Evolutionary conservation across 495 filamentous ascomycete genomes (phyloP), one percentile per base, ranked within the genome.

Genomic region (Penicillium odoratum): DNA sequence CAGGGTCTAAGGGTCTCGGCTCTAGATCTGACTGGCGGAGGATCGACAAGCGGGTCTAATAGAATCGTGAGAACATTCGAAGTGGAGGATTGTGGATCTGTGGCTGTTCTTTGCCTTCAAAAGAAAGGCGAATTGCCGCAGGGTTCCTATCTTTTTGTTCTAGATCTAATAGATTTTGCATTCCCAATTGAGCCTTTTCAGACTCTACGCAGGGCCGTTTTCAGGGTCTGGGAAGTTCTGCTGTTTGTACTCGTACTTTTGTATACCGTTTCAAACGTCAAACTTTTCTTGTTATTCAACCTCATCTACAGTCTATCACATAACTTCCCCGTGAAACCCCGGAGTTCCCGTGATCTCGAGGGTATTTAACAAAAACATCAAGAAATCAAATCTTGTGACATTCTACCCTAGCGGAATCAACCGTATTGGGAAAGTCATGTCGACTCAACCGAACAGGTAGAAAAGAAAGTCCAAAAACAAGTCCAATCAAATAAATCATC

Each of bases 391-490:
- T 57, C 61, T 69, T 61, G 64, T 69, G 58, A 67, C 64, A 63
- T 65, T 53, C 57, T 55, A 53, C 52, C 64, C 59, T 42, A 48
- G 58, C 61, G 56, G 59, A 59, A 58, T 65, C 63, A 64, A 63
- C 57, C 60, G 54, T 21, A 16, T 36, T 53, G 47, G 13, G 44
- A 48, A 52, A 59, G 55, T 65, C 64, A 69, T 65, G 67, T 65
- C 64, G 64, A 69, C 55, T 69, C 67, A 69, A 69, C 67, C 67
- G 66, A 69, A 65, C 67, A 69, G 65, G 62, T 62, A 52, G 5
- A 15, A 51, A 42, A 55, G 38, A 51, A 44, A 56, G 18, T 33
- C 26, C 30, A 57, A 45, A 44, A 40, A 54, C 53, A 46, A 53
- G 33, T 52, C 51, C 46, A 62, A 60, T 43, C 55, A 51, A 29